These are phyloP conservation scores for Pseudogymnoascus sp. DNA, from an alignment of 2,329 filamentous ascomycete species.

Conservation along the genomic window DNA sequence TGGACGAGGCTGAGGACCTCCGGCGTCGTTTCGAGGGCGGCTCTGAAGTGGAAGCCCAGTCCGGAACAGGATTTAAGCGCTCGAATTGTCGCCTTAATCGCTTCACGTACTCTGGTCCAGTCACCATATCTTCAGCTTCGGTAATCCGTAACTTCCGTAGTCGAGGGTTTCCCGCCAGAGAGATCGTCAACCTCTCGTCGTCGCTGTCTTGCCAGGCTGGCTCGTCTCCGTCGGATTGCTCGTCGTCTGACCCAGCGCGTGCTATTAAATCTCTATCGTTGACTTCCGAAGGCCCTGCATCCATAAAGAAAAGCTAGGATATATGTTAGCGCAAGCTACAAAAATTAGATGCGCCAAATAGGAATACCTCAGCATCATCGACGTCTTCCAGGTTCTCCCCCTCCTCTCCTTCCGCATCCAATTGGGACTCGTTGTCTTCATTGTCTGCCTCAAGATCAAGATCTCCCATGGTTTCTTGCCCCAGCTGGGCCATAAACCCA, in stretches of 20 bases:
- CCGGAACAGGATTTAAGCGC: constrained; percentile 50
- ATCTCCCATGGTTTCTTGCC: constrained; percentile 39
- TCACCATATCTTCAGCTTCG: constrained; percentile 79
- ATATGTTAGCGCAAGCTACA: constrained; percentile 1
- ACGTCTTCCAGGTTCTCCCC: constrained; percentile 52
- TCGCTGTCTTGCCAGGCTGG: constrained; percentile 92
- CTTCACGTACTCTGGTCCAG: constrained; percentile 74
- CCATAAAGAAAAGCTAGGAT: constrained; percentile 30
- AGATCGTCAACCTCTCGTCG: constrained; percentile 79
- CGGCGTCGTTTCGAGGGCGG: constrained; percentile 43
- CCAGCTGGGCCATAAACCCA: constrained; percentile 71
- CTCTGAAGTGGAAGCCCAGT: constrained; percentile 48
- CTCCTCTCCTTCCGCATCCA: constrained; percentile 26
- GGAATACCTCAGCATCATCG: constrained; percentile 58
- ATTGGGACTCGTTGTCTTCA: constrained; percentile 12
- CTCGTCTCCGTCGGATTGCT: constrained; percentile 37
- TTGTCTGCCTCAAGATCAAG: constrained; percentile 18
- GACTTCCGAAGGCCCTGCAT: constrained; percentile 23
- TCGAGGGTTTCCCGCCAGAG: constrained; percentile 65
- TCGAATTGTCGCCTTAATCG: constrained; percentile 72
- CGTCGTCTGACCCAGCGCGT: constrained; percentile 22
- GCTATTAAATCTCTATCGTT: constrained; percentile 18
- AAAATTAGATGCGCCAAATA: constrained; percentile 9
- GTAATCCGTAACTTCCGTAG: constrained; percentile 75
- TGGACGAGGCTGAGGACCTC: constrained; percentile 41